Evolutionary conservation across 148 eudicot species (phyloP).

Genomic region (Pouteria glomerata): DNA sequence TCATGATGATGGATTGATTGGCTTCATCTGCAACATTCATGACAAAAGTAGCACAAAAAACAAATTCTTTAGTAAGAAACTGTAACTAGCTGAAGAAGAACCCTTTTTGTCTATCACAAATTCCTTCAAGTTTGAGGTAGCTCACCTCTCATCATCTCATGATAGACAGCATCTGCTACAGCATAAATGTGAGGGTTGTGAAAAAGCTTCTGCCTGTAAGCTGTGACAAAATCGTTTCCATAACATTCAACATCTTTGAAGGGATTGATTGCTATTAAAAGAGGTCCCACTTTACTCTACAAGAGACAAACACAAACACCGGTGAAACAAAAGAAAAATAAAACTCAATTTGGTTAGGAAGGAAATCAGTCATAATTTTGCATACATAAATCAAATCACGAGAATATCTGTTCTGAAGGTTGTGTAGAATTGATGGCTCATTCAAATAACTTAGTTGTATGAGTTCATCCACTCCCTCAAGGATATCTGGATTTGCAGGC

Average conservation of each 20-base stretch:
- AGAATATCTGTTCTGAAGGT: conserved; percentile 68
- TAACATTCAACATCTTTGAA: conserved; percentile 65
- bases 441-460: conserved; percentile 88
- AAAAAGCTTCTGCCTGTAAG: conserved; percentile 63
- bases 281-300: conserved; percentile 92
- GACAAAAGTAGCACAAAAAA: conserved; percentile 13
- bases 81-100: not conserved
- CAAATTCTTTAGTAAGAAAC: conserved; percentile 14
- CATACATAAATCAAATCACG: conserved; percentile 77
- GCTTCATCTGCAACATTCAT: conserved; percentile 59
- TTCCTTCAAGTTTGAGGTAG: not conserved
- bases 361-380: conserved; percentile 3
- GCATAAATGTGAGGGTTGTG: conserved; percentile 90
- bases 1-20: conserved; percentile 82
- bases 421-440: conserved; percentile 91
- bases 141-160: conserved; percentile 83
- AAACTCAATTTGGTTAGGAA: not conserved
- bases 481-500: conserved; percentile 91
- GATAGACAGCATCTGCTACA: conserved; percentile 66
- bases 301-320: conserved; percentile 16
- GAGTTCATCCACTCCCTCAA: conserved; percentile 89
- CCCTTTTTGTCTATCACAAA: not conserved
- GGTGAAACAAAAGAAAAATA: not conserved
- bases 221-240: conserved; percentile 51
- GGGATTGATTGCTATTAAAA: conserved; percentile 89